phyloP scores from a whole-genome alignment of 148 eudicot species.

The Rhododendron henanense region DNA sequence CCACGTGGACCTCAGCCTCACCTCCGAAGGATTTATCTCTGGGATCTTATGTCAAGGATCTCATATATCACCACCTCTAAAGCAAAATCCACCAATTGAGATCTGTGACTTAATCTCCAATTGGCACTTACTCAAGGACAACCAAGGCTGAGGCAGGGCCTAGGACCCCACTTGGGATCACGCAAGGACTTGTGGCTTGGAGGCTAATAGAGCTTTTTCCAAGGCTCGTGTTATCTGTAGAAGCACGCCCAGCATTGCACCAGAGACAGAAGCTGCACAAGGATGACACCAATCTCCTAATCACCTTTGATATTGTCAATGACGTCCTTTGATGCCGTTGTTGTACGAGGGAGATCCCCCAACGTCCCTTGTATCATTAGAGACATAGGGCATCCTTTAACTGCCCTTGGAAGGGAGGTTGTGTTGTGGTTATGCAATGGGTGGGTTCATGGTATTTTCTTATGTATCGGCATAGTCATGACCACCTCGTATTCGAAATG shows the following conservation, averaged over 20 bases:
- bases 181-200: not conserved
- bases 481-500: too few species aligned
- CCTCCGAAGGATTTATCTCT: not conserved
- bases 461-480: too few species aligned
- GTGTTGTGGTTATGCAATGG: too few species aligned
- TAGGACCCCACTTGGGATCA: not conserved
- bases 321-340: not conserved
- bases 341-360: not conserved
- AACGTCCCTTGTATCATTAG: not conserved
- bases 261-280: not conserved
- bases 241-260: not conserved
- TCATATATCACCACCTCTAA: not conserved
- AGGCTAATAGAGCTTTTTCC: not conserved
- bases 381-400: not conserved
- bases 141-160: not conserved
- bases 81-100: not conserved
- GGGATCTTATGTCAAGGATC: not conserved
- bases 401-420: not conserved
- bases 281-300: not conserved
- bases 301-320: not conserved
- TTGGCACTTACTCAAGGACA: not conserved
- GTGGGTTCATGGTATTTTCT: too few species aligned
- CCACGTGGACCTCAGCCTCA: not conserved
- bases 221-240: not conserved
- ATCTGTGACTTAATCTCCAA: not conserved